Percentiles rank a stretch among this genome's conserved stretches.
Conservation (phyloP, 148 eudicot species). For the Fagopyrum tataricum region DNA sequence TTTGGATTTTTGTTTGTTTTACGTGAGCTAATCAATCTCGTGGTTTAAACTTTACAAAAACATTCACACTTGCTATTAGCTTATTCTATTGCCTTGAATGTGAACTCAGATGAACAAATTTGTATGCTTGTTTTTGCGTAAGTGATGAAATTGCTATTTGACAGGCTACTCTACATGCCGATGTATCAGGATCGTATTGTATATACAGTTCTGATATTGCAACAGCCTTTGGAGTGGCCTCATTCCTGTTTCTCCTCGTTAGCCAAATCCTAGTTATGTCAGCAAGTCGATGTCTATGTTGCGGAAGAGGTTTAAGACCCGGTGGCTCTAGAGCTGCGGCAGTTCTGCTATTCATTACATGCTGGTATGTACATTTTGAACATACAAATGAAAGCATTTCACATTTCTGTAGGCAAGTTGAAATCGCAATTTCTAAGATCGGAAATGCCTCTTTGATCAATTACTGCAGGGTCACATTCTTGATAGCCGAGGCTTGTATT, state of each 20-base stretch:
- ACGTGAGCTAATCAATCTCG: too few species aligned
- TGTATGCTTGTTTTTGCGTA: neutral
- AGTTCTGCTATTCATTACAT: conserved; percentile 57
- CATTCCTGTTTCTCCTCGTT: conserved; percentile 53
- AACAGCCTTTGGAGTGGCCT: conserved; percentile 60
- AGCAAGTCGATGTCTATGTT: conserved; percentile 76
- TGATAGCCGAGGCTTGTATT: conserved; percentile 79
- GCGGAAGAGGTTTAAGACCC: conserved; percentile 79
- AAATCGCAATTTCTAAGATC: neutral
- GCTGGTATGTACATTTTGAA: conserved; percentile 47
- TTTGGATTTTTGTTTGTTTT: neutral
- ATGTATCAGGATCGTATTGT: conserved; percentile 32
- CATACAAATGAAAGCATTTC: neutral
- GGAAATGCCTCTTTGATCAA: neutral
- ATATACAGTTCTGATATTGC: conserved; percentile 57
- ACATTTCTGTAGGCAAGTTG: neutral
- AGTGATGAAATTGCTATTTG: neutral
- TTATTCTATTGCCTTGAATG: neutral
- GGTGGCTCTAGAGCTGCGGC: conserved; percentile 67
- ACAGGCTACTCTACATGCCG: neutral
- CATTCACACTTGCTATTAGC: too few species aligned
- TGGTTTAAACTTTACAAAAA: neutral
- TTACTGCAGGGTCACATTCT: conserved; percentile 60
- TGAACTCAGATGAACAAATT: neutral
- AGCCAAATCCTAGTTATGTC: conserved; percentile 71